Base-by-base conservation (phyloP, 2,329 filamentous ascomycete species). In the Davidsoniella neocaledoniae region DNA sequence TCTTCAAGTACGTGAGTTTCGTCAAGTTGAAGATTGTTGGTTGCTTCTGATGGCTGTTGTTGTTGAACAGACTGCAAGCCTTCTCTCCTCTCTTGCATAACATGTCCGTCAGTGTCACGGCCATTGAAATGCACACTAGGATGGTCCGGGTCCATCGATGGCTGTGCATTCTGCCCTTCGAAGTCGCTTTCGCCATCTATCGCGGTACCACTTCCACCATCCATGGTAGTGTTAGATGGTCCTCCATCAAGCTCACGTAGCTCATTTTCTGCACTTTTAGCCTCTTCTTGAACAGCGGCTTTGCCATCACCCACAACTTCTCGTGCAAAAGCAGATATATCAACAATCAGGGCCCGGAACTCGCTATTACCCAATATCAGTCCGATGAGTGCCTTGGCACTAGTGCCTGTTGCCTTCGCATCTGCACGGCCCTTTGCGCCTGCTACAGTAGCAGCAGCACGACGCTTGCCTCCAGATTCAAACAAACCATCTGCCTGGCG, bases 331-430 rank as follows among this genome's bases (percentile, higher is more conserved):
- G 80, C 79, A 43, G 79, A 79, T 39, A 94, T 65, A 58, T 96
- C 90, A 9, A 81, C 77, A 42, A 95, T 68, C 58, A 96, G 87
- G 5, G 88, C 71, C 38, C 88, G 80, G 62, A 96, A 95, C 58
- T 95, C 87, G 0, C 83, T 79, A 61, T 96, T 96, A 12, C 85
- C 86, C 41, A 96, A 68, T 1, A 95, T 73, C n/a, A 96, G 69
- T 2, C 81, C 83, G 26, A 83, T 81, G 0, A 96, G 77, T 0
- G 87, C 94, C 52, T 79, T 81, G 44, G 94, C 66, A 61, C 87
- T 94, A 59, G 83, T 72, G 58, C 88, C 88, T 5, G 59, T 57
- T 6, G 55, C 58, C 46, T 65, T 36, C 16, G 79, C 77, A 63
- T 90, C 80, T 17, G 83, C 83, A 57, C 75, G 79, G 4, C 74